Conservation (phyloP, 306 rosid species). For the Parietaria judaica region DNA sequence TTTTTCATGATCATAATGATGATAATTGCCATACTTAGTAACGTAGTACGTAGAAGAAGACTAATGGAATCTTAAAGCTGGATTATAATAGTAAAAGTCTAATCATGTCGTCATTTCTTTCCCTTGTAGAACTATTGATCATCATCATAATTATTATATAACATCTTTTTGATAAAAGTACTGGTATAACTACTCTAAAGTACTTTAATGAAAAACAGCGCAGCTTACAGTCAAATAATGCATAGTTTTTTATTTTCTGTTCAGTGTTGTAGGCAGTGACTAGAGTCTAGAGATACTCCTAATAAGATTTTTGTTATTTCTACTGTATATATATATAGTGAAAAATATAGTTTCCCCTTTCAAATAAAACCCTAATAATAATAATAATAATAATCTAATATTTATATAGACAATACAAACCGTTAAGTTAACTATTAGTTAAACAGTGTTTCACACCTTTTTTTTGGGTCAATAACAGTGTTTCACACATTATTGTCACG, state of each 20-base stretch:
- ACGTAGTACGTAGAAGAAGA: not conserved
- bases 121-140: not conserved
- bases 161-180: not conserved
- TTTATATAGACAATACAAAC: not conserved
- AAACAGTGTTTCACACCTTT: not conserved
- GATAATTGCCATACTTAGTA: constrained; percentile 1
- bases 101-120: constrained; percentile 1
- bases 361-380: constrained; percentile 1
- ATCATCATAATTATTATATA: not conserved
- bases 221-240: not conserved
- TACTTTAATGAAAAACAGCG: not conserved
- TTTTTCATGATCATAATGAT: not conserved
- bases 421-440: not conserved
- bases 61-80: constrained; percentile 3
- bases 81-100: constrained; percentile 2
- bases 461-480: too few species aligned
- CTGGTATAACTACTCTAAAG: not conserved
- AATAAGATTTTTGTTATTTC: not conserved
- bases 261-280: constrained; percentile 2
- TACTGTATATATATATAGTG: not conserved
- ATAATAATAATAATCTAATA: not conserved
- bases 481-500: too few species aligned
- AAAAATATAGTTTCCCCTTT: not conserved
- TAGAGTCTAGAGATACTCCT: constrained; percentile 1
- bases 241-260: not conserved